Conservation (phyloP, 208 protist genomes). For the Trypanosoma theileri region DNA sequence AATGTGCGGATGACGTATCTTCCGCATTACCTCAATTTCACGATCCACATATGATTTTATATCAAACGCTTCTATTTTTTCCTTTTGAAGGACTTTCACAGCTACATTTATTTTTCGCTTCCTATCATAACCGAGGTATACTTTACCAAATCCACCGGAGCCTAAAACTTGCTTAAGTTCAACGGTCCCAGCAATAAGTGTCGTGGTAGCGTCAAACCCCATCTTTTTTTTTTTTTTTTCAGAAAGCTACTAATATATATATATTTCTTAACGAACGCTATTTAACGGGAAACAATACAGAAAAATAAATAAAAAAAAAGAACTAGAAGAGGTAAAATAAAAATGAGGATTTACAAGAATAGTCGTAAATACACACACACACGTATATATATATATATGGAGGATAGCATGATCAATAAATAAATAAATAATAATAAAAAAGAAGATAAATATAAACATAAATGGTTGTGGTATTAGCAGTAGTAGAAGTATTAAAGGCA, state of each 20-base stretch:
- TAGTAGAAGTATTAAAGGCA: no score
- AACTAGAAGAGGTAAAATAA: not conserved
- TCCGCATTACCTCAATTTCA: slow-evolving; percentile 97
- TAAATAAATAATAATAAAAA: no score
- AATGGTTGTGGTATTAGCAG: no score
- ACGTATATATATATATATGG: no score
- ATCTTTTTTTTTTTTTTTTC: slow-evolving; percentile 3
- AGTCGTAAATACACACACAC: no score
- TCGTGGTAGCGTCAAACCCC: slow-evolving; percentile 21
- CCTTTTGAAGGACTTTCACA: slow-evolving; percentile 92
- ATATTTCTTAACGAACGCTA: not conserved
- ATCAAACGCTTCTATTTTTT: slow-evolving; percentile 59
- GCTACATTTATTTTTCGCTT: slow-evolving; percentile 81
- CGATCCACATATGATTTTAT: slow-evolving; percentile 81
- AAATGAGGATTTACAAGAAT: no score
- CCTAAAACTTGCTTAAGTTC: slow-evolving; percentile 84
- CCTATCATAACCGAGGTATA: slow-evolving; percentile 81
- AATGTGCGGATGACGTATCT: slow-evolving; percentile 95
- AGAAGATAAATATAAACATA: no score
- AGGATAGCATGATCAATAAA: no score
- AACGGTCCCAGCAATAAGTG: slow-evolving; percentile 64
- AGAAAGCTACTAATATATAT: not conserved
- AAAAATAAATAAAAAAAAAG: slow-evolving; percentile 20
- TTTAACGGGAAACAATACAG: not conserved
- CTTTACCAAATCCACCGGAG: slow-evolving; percentile 86